Evolutionary conservation across 345 rosid genomes (phyloP), one percentile per base, ranked within the genome.

Genomic region (Brassica nigra): DNA sequence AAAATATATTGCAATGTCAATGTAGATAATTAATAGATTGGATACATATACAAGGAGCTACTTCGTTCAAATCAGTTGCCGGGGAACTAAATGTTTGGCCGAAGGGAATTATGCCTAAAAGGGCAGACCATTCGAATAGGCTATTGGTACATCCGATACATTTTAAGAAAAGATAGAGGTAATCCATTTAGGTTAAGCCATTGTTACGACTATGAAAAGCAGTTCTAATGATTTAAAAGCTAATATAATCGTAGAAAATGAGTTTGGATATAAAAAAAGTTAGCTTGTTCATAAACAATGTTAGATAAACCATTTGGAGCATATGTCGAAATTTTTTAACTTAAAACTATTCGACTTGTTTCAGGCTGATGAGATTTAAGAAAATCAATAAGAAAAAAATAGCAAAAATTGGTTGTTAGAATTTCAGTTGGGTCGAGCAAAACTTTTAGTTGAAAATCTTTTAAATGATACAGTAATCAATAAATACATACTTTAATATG

Each of bases 1-100:
- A 61, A 58, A 61, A 52, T 23, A 23, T 23, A 5, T 23, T 28
- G 65, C 65, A 61, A 61, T 28, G 65, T 61, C 65, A 66, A 66
- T 66, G 20, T 47, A 12, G 69, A 76, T 59, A 58, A 28, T 10
- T 63, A 10, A 15, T 33, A 67, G 16, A 65, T 54, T 37, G 15
- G 4, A 36, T 8, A 1, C 23, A 55, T 15, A 55, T 55, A 55
- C 55, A 20, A 23, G 4, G 18, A 58, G 59, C 44, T 11, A 15
- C 3, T 58, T 3, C 52, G 52, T 34, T 69, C 74, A 47, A 61
- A 44, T 44, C 74, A 42, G 10, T 44, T 44, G 11, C 47, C 28
- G 6, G 3, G 5, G 57, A 49, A 49, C 18, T 5, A n/a, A 49
- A 49, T 49, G 57, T 49, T 49, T n/a, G 57, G 57, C 57, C 18